These are phyloP conservation scores for Metschnikowia peoriensis DNA, from an alignment of 805 yeast species.

Conservation along the genomic window DNA sequence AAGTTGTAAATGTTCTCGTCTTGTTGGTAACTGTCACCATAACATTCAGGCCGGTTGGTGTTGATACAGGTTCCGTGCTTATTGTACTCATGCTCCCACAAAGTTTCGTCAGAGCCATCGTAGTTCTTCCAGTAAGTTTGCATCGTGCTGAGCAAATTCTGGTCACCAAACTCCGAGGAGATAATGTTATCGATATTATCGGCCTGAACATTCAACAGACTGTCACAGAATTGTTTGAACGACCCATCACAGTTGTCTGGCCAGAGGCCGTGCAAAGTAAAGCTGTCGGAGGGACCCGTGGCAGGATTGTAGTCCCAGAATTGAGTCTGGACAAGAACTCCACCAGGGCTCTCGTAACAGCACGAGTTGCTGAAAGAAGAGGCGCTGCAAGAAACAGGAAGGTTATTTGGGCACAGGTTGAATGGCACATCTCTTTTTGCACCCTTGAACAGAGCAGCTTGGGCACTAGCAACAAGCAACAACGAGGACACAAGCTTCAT, in stretches of 20 bases:
- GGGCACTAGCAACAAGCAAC: neutral
- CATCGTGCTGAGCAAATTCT: constrained; percentile 17
- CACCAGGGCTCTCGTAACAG: constrained; percentile 41
- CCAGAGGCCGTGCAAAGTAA: constrained; percentile 47
- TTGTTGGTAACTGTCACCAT: constrained; percentile 20
- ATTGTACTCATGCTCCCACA: constrained; percentile 45
- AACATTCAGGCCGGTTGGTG: constrained; percentile 37
- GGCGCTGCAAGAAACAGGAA: constrained; percentile 28
- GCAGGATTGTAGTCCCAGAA: constrained; percentile 39
- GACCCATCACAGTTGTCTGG: constrained; percentile 42
- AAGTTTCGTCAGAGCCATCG: constrained; percentile 31
- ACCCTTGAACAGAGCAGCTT: neutral
- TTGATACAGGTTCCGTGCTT: constrained; percentile 45
- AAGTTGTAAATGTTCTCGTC: constrained; percentile 29
- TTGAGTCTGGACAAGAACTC: constrained; percentile 40
- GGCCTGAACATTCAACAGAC: constrained; percentile 23
- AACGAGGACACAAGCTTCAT: neutral
- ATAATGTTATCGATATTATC: constrained; percentile 26
- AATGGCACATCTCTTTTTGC: neutral
- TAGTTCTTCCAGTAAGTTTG: constrained; percentile 24
- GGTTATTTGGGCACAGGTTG: constrained; percentile 3
- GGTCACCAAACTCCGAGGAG: constrained; percentile 25
- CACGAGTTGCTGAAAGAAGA: constrained; percentile 47
- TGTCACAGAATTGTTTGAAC: constrained; percentile 35
- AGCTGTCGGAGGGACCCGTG: constrained; percentile 32